phyloP scores from a whole-genome alignment of 2,329 filamentous ascomycete species.

The Falciphora oryzae region DNA sequence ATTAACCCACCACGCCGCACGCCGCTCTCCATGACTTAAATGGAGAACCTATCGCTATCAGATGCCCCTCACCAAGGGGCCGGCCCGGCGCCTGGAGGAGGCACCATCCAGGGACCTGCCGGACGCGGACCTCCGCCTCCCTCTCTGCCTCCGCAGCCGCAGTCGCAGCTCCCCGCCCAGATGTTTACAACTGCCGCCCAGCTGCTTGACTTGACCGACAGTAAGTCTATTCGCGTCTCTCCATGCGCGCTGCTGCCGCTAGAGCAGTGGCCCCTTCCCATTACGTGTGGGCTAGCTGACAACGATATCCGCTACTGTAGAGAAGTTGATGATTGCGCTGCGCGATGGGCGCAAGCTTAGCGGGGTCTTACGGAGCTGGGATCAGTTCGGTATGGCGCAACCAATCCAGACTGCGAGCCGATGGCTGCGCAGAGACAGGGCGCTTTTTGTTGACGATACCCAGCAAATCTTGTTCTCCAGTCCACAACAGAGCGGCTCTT shows the following conservation, averaged over 20 bases:
- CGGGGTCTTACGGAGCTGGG: constrained; percentile 90
- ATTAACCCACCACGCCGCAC: neutral
- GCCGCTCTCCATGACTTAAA: constrained; percentile 11
- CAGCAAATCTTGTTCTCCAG: constrained; percentile 92
- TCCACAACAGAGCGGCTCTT: constrained; percentile 89
- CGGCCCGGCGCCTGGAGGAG: constrained; percentile 21
- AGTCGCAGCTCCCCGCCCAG: constrained; percentile 73
- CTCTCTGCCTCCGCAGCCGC: constrained; percentile 35
- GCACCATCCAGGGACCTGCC: constrained; percentile 16
- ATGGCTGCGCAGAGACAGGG: neutral
- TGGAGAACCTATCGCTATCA: constrained; percentile 28
- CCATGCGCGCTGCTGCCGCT: neutral
- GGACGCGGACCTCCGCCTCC: constrained; percentile 18
- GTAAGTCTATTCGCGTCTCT: constrained; percentile 48
- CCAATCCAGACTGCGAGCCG: neutral
- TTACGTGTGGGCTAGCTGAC: neutral
- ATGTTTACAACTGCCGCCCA: constrained; percentile 99
- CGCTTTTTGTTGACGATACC: constrained; percentile 5
- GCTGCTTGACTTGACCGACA: constrained; percentile 92
- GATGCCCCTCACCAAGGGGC: constrained; percentile 24
- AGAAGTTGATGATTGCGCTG: constrained; percentile 89
- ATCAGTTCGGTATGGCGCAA: constrained; percentile 76
- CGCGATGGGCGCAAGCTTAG: constrained; percentile 92
- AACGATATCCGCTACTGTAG: constrained; percentile 40
- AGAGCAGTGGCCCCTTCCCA: neutral